phyloP scores from a whole-genome alignment of 306 rosid genomes.

The Dryas octopetala region DNA sequence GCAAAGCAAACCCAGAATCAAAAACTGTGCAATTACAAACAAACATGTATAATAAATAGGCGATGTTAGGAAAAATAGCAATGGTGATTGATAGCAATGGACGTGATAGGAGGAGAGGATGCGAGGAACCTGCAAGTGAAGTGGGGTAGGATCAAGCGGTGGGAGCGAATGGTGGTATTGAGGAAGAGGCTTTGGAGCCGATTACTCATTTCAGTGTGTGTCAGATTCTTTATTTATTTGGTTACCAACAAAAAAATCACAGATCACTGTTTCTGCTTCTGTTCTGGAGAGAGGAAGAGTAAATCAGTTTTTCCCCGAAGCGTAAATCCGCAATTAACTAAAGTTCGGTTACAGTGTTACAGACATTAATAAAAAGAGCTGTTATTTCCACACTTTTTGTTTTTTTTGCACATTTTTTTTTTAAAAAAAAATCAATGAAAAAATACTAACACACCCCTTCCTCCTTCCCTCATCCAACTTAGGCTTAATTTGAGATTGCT shows the following conservation, averaged over 20 bases:
- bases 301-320: no score
- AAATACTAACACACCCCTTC: no score
- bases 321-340: no score
- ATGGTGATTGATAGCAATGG: not conserved
- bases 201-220: slow-evolving; percentile 27
- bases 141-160: slow-evolving; percentile 13
- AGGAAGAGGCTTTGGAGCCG: slow-evolving; percentile 29
- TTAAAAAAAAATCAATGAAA: no score
- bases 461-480: no score
- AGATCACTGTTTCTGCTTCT: not conserved
- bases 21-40: not conserved
- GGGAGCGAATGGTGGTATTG: slow-evolving; percentile 15
- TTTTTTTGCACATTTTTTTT: no score
- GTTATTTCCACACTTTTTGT: no score
- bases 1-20: not conserved
- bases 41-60: not conserved
- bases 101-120: not conserved
- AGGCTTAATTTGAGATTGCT: no score
- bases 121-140: slow-evolving; percentile 33
- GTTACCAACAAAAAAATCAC: not conserved
- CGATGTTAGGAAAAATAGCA: no score
- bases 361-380: no score
- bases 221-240: not conserved
- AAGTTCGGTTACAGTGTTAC: no score
- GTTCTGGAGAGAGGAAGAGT: no score